Base-by-base conservation (phyloP, 495 filamentous ascomycete genomes). In the Symbiotaphrina buchneri region DNA sequence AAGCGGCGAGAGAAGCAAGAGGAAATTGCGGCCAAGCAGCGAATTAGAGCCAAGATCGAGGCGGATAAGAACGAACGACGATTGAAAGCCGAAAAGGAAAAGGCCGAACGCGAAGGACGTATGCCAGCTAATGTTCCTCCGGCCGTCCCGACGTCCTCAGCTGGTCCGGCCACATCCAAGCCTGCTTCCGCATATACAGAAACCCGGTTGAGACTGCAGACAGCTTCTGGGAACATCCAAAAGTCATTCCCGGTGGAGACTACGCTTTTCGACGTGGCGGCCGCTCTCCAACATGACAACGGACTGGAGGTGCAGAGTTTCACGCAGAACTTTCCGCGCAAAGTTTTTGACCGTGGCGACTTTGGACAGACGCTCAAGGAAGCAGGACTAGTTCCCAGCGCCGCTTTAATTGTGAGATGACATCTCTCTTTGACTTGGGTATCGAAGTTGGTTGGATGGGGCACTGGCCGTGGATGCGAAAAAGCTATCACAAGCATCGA, bases 361-460 rank as follows among this genome's bases (percentile, higher is more conserved):
- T 92, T 93, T 45, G 76, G 78, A 6, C 71, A 81, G 58, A 82
- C 83, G 10, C 49, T 99, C 37, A 87, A 87, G 53, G 90, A 99
- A 47, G 75, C 90, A 16, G 82, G 81, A 8, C 53, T 94, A 36
- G 71, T 80, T 8, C 87, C 87, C 6, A 91, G 79, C 40, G 84
- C 83, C 32, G 82, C 73, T 33, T 56, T 99, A 34, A 67, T 93
- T 38, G 66, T 87, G 23, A 65, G 72, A 45, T 75, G 40, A 23
- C 28, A 3, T 30, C n/a, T n/a, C n/a, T n/a, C n/a, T n/a, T n/a
- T n/a, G n/a, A n/a, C n/a, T n/a, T n/a, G n/a, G n/a, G n/a, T n/a
- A n/a, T n/a, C n/a, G n/a, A n/a, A n/a, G n/a, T n/a, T n/a, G n/a
- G n/a, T n/a, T n/a, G n/a, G n/a, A n/a, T n/a, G n/a, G n/a, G n/a